These are phyloP conservation scores for Nakataea oryzae DNA, from an alignment of 2,329 filamentous ascomycete species.

Conservation along the genomic window DNA sequence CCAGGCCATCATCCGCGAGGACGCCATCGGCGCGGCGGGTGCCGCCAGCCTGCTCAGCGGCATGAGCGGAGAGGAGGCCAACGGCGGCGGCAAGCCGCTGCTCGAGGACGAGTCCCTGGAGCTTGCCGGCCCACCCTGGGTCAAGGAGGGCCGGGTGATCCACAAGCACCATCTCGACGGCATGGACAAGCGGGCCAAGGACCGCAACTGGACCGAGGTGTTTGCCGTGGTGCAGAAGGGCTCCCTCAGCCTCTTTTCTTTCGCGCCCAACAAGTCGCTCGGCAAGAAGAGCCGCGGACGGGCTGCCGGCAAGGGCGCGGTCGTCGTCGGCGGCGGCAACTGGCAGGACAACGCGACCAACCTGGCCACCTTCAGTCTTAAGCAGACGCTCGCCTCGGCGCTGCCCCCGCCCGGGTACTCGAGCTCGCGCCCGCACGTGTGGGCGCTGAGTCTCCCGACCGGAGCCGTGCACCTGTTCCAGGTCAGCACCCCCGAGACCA, in stretches of 20 bases:
- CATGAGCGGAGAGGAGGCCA: constrained; percentile 28
- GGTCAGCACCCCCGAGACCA: constrained; percentile 88
- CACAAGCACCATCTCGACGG: constrained; percentile 95
- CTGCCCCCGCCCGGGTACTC: constrained; percentile 90
- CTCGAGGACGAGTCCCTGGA: constrained; percentile 90
- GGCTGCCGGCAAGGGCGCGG: constrained; percentile 22
- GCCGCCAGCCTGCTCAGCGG: constrained; percentile 24
- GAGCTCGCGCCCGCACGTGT: constrained; percentile 80
- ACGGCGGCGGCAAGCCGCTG: constrained; percentile 38
- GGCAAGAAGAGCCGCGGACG: constrained; percentile 53
- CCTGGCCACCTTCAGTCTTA: constrained; percentile 75
- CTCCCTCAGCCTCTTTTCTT: constrained; percentile 88
- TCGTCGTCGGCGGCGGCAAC: constrained; percentile 84
- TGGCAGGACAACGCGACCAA: constrained; percentile 96
- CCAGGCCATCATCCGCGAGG: constrained; percentile 91
- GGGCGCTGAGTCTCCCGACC: constrained; percentile 83
- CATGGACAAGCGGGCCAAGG: constrained; percentile 83
- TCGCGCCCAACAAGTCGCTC: constrained; percentile 69
- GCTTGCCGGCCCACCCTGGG: constrained; percentile 90
- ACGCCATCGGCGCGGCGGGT: constrained; percentile 33
- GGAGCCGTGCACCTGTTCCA: constrained; percentile 98
- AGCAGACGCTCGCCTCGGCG: constrained; percentile 84
- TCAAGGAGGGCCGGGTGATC: constrained; percentile 90
- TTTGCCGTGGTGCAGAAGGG: constrained; percentile 96
- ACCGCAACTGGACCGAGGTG: constrained; percentile 87